Percentiles rank a stretch among this genome's conserved stretches.
phyloP scores from a whole-genome alignment of 352 stramenopile genomes.

The Pythium monospermum region DNA sequence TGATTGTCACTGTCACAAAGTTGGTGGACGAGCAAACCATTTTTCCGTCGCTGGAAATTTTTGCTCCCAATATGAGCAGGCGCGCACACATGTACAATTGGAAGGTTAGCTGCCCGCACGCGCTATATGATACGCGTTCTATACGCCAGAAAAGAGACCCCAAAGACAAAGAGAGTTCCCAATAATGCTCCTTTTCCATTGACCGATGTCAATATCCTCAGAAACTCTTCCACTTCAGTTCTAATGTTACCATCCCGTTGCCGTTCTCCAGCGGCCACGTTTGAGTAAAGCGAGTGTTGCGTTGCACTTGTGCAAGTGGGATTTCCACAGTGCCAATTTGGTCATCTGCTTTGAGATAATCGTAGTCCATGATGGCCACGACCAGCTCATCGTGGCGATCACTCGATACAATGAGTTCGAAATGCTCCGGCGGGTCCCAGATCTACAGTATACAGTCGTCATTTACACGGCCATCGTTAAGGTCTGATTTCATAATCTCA shows the following conservation, averaged over 20 bases:
- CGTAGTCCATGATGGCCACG: constrained; percentile 42
- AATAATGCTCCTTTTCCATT: background rate
- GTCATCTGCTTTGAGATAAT: constrained; percentile 42
- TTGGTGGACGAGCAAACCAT: too few relatives aligned
- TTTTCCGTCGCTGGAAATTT: too few relatives aligned
- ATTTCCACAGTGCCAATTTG: constrained; percentile 37
- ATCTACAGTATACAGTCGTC: constrained; percentile 23
- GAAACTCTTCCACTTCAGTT: constrained; percentile 33
- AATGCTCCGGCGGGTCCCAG: constrained; percentile 41
- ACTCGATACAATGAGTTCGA: constrained; percentile 36
- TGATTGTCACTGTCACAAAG: too few relatives aligned
- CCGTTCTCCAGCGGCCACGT: constrained; percentile 38
- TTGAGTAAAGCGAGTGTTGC: constrained; percentile 22
- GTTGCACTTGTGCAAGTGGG: constrained; percentile 32
- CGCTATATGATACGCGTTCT: too few relatives aligned
- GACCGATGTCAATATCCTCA: background rate
- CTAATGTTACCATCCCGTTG: constrained; percentile 29
- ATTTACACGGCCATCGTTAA: background rate
- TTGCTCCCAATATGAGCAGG: too few relatives aligned
- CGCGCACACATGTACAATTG: too few relatives aligned
- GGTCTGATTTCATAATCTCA: background rate
- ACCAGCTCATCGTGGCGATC: constrained; percentile 33
- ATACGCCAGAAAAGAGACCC: too few relatives aligned
- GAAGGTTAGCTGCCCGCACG: too few relatives aligned
- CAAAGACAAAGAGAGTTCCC: background rate